phyloP scores from a whole-genome alignment of 805 yeast genomes.

The Saccharomycopsis amapae region DNA sequence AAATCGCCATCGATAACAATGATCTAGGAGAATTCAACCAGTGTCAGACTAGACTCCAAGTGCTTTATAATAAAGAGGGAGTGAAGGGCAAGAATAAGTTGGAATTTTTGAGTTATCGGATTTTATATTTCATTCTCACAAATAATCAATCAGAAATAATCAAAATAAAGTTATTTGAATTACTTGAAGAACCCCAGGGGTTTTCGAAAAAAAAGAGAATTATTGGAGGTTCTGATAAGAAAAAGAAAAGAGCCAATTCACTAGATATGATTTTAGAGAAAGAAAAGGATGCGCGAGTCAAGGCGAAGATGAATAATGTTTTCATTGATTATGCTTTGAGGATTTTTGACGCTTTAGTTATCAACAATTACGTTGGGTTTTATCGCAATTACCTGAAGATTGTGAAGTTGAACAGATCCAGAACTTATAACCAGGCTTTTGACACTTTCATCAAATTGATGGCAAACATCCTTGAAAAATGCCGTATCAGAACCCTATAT shows the following conservation, averaged over 20 bases:
- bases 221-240: neutral
- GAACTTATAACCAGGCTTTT: slow-evolving; percentile 5
- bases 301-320: slow-evolving; percentile 24
- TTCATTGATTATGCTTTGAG: slow-evolving; percentile 29
- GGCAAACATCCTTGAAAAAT: slow-evolving; percentile 48
- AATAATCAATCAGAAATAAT: slow-evolving; percentile 52
- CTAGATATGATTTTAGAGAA: no score
- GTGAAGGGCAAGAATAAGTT: slow-evolving; percentile 33
- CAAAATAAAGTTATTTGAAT: slow-evolving; percentile 30
- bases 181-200: slow-evolving; percentile 6
- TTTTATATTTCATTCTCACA: slow-evolving; percentile 70
- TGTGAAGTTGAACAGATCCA: slow-evolving; percentile 34
- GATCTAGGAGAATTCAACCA: slow-evolving; percentile 95
- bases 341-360: slow-evolving; percentile 30
- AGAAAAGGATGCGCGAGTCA: slow-evolving; percentile 13
- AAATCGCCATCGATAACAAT: slow-evolving; percentile 72
- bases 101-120: slow-evolving; percentile 68
- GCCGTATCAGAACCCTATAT: slow-evolving; percentile 49
- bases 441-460: slow-evolving; percentile 31
- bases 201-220: neutral
- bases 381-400: slow-evolving; percentile 38
- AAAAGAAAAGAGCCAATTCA: slow-evolving; percentile 11
- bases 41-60: slow-evolving; percentile 75
- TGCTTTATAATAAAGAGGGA: slow-evolving; percentile 44
- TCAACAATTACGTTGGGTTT: slow-evolving; percentile 47